Evolutionary conservation across 1,284 basidiomycete species (phyloP), one percentile per base, ranked within the genome.

Genomic region (Moniliella sp.): DNA sequence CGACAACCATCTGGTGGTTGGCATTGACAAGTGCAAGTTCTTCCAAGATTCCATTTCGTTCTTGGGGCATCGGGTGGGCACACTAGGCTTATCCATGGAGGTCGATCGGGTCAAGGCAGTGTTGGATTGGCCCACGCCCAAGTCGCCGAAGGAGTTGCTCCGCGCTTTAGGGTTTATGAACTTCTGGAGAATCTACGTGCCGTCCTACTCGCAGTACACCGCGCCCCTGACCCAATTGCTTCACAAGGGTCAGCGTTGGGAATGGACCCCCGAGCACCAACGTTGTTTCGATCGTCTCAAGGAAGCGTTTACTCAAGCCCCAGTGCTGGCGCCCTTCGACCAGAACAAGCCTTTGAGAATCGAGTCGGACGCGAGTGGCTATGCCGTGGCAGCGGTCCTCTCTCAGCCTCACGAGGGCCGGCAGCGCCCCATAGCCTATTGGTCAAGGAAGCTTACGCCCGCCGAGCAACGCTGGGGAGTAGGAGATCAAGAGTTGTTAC

Each of bases 261-360:
- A 31, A 8, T 66, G 55, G 45, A 43, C 37, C 14, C 2, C 5
- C 9, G 27, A 42, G 2, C 31, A 18, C 1, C 12, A 49, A 13
- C 57, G 56, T 18, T 51, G 62, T 5, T 65, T 67, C 18, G 55
- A 66, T 7, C 38, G 46, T 8, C 62, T 61, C 37, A 63, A 65
- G 30, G 11, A 17, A 3, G 44, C 45, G 37, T 59, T 37, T 43
- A 59, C 50, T 4, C 33, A 45, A 0, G 52, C 62, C 8, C 61
- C 61, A 1, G 32, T 68, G 8, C 51, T 67, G 0, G 25, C 32
- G 0, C 61, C 64, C 34, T 68, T 51, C 40, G 35, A 62, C 27
- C 63, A 63, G 2, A 27, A 33, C 2, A 12, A 30, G 2, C 58
- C 43, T 1, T 39, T 51, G 7, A 46, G 57, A 4, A 18, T 68